Percentiles rank a stretch among this genome's conserved stretches.
phyloP scores from a whole-genome alignment of 495 filamentous ascomycete genomes.

The Xylaria venustula region DNA sequence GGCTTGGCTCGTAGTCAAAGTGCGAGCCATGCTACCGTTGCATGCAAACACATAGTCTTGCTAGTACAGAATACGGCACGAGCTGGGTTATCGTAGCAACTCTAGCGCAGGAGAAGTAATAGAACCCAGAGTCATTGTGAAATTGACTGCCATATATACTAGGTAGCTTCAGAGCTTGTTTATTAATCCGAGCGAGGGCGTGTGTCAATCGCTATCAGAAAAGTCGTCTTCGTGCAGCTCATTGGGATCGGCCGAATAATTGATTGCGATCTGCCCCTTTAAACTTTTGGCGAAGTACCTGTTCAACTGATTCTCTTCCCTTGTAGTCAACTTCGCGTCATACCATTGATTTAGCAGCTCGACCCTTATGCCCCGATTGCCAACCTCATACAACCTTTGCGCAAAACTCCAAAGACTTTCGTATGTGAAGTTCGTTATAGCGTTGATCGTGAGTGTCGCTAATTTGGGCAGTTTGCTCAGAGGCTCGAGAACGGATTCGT shows the following conservation, averaged over 20 bases:
- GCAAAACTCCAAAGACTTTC: constrained; percentile 49
- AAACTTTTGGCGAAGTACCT: constrained; percentile 17
- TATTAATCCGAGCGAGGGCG: too few relatives aligned
- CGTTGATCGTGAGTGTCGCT: constrained; percentile 45
- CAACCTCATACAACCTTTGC: constrained; percentile 34
- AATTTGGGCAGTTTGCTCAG: constrained; percentile 39
- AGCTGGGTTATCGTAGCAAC: too few relatives aligned
- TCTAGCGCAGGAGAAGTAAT: too few relatives aligned
- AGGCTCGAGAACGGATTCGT: constrained; percentile 48
- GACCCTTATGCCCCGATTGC: constrained; percentile 28
- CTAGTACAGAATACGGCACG: too few relatives aligned
- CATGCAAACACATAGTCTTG: too few relatives aligned
- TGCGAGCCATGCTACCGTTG: too few relatives aligned
- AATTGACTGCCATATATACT: too few relatives aligned
- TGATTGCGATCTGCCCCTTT: constrained; percentile 28
- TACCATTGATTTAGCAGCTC: constrained; percentile 25
- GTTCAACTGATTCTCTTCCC: constrained; percentile 19
- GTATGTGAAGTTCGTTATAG: constrained; percentile 46
- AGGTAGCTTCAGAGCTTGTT: too few relatives aligned
- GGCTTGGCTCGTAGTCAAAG: too few relatives aligned
- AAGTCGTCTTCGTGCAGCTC: constrained; percentile 35
- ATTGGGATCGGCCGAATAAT: constrained; percentile 29
- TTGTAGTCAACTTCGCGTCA: constrained; percentile 18
- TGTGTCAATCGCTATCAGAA: constrained; percentile 24
- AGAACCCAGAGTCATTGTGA: too few relatives aligned